Percentiles rank a stretch among this genome's conserved stretches.
phyloP scores from a whole-genome alignment of 1,284 basidiomycete species.

The Ganoderma sinense region DNA sequence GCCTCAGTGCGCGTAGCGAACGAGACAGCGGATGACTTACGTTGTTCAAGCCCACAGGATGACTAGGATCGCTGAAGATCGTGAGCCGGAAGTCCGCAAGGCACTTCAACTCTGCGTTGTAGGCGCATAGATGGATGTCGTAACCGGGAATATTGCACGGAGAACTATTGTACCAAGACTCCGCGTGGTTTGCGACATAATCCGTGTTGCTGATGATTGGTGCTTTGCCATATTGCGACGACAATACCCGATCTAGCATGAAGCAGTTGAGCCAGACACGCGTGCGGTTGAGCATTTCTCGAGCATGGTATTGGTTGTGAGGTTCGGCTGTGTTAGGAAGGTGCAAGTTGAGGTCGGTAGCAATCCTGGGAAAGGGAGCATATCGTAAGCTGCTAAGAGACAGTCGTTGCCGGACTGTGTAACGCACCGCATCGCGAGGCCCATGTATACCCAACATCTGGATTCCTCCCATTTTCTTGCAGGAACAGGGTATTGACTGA shows the following conservation, averaged over 20 bases:
- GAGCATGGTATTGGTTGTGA: slow-evolving; percentile 74
- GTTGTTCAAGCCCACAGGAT: slow-evolving; percentile 78
- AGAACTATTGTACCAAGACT: slow-evolving; percentile 78
- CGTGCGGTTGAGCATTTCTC: slow-evolving; percentile 87
- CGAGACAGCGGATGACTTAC: slow-evolving; percentile 42
- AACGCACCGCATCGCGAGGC: slow-evolving; percentile 74
- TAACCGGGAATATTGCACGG: slow-evolving; percentile 73
- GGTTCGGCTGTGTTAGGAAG: slow-evolving; percentile 74
- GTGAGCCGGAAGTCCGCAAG: slow-evolving; percentile 66
- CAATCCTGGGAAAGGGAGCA: slow-evolving; percentile 56
- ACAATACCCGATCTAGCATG: slow-evolving; percentile 83
- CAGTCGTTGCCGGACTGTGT: background rate
- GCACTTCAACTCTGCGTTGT: slow-evolving; percentile 74
- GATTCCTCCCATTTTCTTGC: slow-evolving; percentile 82
- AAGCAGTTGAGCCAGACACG: slow-evolving; percentile 89
- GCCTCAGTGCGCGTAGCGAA: background rate
- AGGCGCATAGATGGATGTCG: slow-evolving; percentile 79
- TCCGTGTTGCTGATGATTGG: slow-evolving; percentile 79
- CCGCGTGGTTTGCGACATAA: slow-evolving; percentile 77
- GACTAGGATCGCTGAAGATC: slow-evolving; percentile 77
- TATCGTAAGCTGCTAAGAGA: background rate
- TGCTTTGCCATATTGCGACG: slow-evolving; percentile 85
- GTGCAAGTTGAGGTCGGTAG: slow-evolving; percentile 86
- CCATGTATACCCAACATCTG: slow-evolving; percentile 80
- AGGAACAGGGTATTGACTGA: slow-evolving; percentile 78